Percentiles rank a stretch among this genome's conserved stretches.
Conservation (phyloP, 2,329 filamentous ascomycete genomes). For the Alternaria novae-zelandiae region DNA sequence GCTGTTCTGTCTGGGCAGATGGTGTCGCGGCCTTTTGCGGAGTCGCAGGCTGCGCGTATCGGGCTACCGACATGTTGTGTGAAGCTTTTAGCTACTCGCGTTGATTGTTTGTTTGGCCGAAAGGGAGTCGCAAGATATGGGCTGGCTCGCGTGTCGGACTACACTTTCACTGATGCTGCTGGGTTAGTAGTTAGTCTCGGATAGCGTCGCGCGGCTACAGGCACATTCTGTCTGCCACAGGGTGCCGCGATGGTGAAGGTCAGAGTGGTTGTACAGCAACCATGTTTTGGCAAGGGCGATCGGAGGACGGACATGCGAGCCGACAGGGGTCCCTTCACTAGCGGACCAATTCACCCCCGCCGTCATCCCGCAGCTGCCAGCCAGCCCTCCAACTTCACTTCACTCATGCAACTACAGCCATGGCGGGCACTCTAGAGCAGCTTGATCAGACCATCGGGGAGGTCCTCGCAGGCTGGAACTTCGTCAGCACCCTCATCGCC, state of each 20-base stretch:
- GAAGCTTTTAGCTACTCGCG: slow-evolving; percentile 4
- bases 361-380: slow-evolving; percentile 14
- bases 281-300: slow-evolving; percentile 15
- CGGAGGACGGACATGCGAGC: background rate
- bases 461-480: slow-evolving; percentile 80
- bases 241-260: background rate
- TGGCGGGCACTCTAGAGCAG: slow-evolving; percentile 63
- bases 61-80: slow-evolving; percentile 25
- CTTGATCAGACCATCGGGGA: slow-evolving; percentile 74
- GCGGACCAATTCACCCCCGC: slow-evolving; percentile 10
- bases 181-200: slow-evolving; percentile 30
- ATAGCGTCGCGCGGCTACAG: background rate
- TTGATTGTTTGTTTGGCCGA: slow-evolving; percentile 17
- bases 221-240: slow-evolving; percentile 1
- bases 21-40: slow-evolving; percentile 34
- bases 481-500: slow-evolving; percentile 75
- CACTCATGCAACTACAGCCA: slow-evolving; percentile 25
- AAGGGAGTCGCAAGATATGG: background rate
- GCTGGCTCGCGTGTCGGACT: background rate
- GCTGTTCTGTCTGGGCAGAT: slow-evolving; percentile 30
- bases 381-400: background rate
- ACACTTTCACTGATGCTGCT: slow-evolving; percentile 16
- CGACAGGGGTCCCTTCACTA: slow-evolving; percentile 9
- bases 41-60: slow-evolving; percentile 24
- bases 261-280: slow-evolving; percentile 15